phyloP scores from a whole-genome alignment of 345 rosid genomes.

The Salix koriyanagi region DNA sequence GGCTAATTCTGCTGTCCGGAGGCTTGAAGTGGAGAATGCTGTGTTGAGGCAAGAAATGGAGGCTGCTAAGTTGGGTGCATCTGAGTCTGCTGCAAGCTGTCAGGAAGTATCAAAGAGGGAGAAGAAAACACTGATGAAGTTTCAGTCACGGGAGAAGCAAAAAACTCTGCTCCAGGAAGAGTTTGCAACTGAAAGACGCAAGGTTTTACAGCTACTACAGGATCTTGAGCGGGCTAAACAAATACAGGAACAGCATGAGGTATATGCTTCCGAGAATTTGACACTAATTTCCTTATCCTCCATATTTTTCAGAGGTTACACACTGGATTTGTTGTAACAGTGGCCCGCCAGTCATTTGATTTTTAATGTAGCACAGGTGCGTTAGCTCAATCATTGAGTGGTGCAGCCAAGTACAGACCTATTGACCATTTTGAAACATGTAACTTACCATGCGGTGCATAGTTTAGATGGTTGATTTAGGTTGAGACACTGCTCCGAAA shows the following conservation, averaged over 20 bases:
- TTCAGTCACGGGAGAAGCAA: slow-evolving; percentile 81
- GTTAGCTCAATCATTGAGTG: slow-evolving; percentile 8
- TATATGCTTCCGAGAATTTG: slow-evolving; percentile 29
- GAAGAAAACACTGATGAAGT: slow-evolving; percentile 54
- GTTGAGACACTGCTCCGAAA: not conserved
- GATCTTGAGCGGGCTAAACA: slow-evolving; percentile 52
- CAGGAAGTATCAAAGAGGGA: slow-evolving; percentile 73
- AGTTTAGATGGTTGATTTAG: slow-evolving; percentile 6
- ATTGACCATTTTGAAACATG: not conserved
- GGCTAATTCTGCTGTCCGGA: slow-evolving; percentile 62
- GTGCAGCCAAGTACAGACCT: not conserved
- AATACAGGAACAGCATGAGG: slow-evolving; percentile 50
- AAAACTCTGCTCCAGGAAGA: slow-evolving; percentile 67
- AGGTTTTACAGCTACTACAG: slow-evolving; percentile 41
- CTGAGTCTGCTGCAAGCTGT: slow-evolving; percentile 66
- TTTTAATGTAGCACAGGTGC: slow-evolving; percentile 8
- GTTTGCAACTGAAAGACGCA: slow-evolving; percentile 53
- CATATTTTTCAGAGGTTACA: slow-evolving; percentile 1
- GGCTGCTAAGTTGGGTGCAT: slow-evolving; percentile 59
- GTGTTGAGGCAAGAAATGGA: slow-evolving; percentile 67
- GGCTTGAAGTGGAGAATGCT: slow-evolving; percentile 76
- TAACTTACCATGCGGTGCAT: slow-evolving; percentile 10
- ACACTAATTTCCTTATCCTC: slow-evolving; percentile 1
- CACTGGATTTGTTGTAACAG: not conserved
- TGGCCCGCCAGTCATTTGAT: slow-evolving; percentile 1